A percentile compares a stretch with the other conserved stretches of the same genome.
These are phyloP conservation scores for Rhodotorula toruloides DNA, from an alignment of 768 basidiomycete genomes.

Conservation along the genomic window DNA sequence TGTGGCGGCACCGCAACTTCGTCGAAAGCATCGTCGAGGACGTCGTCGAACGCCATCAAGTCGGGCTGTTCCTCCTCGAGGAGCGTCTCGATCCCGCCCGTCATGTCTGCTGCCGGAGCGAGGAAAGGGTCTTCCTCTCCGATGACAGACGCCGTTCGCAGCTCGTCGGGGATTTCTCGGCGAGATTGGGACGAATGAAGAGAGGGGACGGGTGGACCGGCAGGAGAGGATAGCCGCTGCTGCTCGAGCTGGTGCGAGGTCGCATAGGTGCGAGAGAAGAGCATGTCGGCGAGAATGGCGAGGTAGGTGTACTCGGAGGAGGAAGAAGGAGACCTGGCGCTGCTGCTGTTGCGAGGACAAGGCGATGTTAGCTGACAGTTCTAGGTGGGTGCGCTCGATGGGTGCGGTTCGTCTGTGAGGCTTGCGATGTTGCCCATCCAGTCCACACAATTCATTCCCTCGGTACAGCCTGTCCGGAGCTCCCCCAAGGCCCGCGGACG, in stretches of 20 bases:
- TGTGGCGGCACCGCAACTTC: not conserved
- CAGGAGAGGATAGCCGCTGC: constrained; percentile 7
- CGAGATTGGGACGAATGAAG: constrained; percentile 1
- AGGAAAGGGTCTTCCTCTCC: not conserved
- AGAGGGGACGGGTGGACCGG: not conserved
- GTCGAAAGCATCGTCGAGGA: not conserved
- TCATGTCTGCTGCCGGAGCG: not conserved
- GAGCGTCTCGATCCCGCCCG: not conserved
- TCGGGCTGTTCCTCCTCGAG: not conserved
- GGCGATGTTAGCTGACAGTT: not conserved
- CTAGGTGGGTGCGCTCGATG: not conserved
- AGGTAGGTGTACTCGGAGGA: not conserved
- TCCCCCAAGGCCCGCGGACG: no score
- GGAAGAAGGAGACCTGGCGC: no score
- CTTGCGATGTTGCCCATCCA: no score
- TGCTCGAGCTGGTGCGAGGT: constrained; percentile 15
- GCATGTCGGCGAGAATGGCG: no score
- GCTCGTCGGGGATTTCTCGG: constrained; percentile 15
- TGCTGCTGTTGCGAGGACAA: not conserved
- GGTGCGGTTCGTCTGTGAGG: no score
- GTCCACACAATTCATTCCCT: no score
- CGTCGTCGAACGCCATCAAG: not conserved
- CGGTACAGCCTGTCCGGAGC: no score
- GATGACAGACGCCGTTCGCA: not conserved
- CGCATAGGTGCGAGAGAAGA: constrained; percentile 11